phyloP scores from a whole-genome alignment of 2,329 filamentous ascomycete genomes.

The Monosporascus sp. region DNA sequence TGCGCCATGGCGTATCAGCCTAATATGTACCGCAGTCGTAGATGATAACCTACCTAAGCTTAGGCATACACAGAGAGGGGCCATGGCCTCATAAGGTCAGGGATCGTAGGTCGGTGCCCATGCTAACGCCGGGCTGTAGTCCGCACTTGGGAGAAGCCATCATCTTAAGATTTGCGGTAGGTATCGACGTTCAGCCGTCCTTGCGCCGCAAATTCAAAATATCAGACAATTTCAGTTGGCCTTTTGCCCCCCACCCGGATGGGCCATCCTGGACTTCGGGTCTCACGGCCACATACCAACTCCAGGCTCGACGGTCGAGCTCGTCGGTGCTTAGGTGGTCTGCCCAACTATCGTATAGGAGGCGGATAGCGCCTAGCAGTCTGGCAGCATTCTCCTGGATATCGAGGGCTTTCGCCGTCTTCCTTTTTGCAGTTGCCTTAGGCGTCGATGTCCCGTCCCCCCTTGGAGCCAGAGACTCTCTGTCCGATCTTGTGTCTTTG shows the following conservation, averaged over 20 bases:
- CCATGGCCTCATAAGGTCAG: too few species aligned
- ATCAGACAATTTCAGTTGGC: constrained; percentile 58
- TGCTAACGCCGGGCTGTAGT: too few species aligned
- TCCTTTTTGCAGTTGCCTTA: constrained; percentile 41
- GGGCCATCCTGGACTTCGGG: constrained; percentile 71
- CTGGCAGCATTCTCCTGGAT: constrained; percentile 62
- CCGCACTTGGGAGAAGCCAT: too few species aligned
- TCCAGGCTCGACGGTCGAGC: constrained; percentile 72
- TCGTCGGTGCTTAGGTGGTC: constrained; percentile 58
- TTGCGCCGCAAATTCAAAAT: constrained; percentile 58
- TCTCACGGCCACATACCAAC: constrained; percentile 73
- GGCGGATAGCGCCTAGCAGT: constrained; percentile 65
- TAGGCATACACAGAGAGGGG: too few species aligned
- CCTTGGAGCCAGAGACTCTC: constrained; percentile 6
- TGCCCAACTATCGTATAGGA: constrained; percentile 72
- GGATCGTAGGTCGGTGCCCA: too few species aligned
- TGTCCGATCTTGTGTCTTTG: neutral
- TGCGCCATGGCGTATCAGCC: too few species aligned
- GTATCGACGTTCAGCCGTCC: constrained; percentile 4
- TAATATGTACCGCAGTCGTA: too few species aligned
- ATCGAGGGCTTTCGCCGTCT: constrained; percentile 44
- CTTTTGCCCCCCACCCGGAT: constrained; percentile 81
- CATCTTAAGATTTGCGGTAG: neutral
- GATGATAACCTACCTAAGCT: too few species aligned
- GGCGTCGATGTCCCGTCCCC: constrained; percentile 12